These are phyloP conservation scores for Tolypocladium inflatum DNA, from an alignment of 2,329 filamentous ascomycete species.

Conservation along the genomic window DNA sequence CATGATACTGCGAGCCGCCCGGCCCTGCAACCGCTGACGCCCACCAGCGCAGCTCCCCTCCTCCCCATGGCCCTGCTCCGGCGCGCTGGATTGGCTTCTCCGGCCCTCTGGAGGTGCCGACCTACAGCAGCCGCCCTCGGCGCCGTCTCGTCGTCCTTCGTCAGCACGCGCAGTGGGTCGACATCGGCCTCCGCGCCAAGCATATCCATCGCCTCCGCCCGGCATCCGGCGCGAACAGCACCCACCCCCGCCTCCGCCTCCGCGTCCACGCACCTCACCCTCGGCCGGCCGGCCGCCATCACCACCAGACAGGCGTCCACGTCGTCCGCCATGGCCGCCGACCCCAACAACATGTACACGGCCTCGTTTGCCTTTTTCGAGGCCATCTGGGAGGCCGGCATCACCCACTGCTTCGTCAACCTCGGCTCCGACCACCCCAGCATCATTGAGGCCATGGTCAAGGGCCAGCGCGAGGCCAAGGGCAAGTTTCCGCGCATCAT, in stretches of 20 bases:
- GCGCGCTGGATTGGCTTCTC: conserved; percentile 13
- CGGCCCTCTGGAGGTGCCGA: conserved; percentile 12
- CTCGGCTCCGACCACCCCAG: conserved; percentile 65
- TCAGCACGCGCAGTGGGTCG: not conserved
- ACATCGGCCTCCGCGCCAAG: not conserved
- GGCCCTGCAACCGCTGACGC: not conserved
- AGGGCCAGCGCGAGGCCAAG: conserved; percentile 58
- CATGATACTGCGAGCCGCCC: too few relatives aligned
- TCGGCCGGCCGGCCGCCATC: not conserved
- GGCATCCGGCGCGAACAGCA: not conserved
- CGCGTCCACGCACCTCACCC: not conserved
- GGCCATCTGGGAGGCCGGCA: conserved; percentile 61
- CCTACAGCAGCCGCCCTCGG: conserved; percentile 5
- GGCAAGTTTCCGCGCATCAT: conserved; percentile 62
- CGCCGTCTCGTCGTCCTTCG: conserved; percentile 1
- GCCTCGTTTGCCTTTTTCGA: conserved; percentile 78
- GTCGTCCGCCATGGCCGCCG: conserved; percentile 6
- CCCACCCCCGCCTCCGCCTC: not conserved
- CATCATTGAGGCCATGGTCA: conserved; percentile 73
- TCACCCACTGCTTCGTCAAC: conserved; percentile 54
- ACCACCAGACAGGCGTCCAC: conserved; percentile 6
- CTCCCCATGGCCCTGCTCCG: conserved; percentile 14
- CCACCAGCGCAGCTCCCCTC: not conserved
- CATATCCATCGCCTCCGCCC: not conserved
- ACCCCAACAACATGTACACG: conserved; percentile 47